Evolutionary conservation across 179 eudicot species (phyloP).

Genomic region (Dionaea muscipula): DNA sequence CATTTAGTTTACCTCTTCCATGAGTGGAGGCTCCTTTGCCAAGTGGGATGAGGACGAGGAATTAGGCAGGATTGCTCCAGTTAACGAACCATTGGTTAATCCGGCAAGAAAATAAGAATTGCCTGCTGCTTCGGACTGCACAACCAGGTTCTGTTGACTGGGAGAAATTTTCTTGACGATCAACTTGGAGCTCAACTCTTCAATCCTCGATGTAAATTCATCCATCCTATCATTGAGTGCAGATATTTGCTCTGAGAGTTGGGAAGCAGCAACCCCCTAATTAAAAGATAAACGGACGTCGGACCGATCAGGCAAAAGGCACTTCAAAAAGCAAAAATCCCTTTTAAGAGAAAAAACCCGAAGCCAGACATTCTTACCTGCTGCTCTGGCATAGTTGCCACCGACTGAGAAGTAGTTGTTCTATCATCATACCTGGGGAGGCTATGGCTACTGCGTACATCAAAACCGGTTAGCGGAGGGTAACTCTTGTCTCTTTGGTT

Average conservation of each 20-base stretch:
- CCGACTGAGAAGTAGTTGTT: constrained; percentile 27
- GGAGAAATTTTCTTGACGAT: constrained; percentile 32
- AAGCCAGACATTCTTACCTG: not conserved
- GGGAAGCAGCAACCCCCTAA: constrained; percentile 49
- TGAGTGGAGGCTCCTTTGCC: constrained; percentile 47
- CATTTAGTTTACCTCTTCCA: constrained; percentile 84
- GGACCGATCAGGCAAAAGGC: not conserved
- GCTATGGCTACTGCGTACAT: constrained; percentile 18
- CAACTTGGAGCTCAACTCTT: constrained; percentile 61
- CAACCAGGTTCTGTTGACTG: constrained; percentile 39
- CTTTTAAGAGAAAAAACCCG: not conserved
- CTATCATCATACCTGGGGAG: constrained; percentile 28
- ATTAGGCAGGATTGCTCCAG: constrained; percentile 42
- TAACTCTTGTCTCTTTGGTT: constrained; percentile 38
- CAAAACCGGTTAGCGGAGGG: constrained; percentile 27
- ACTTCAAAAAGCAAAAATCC: not conserved
- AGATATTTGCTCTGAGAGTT: constrained; percentile 73
- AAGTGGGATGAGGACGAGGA: constrained; percentile 63
- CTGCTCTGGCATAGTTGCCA: constrained; percentile 31
- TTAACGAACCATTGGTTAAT: constrained; percentile 60
- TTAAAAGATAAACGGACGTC: not conserved
- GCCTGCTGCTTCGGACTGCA: constrained; percentile 49
- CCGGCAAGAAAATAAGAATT: constrained; percentile 65
- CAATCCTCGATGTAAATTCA: constrained; percentile 60
- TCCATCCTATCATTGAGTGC: constrained; percentile 71